A percentile compares a stretch with the other conserved stretches of the same genome.
phyloP scores from a whole-genome alignment of 164 flowering plant genomes.

The Stephania japonica region DNA sequence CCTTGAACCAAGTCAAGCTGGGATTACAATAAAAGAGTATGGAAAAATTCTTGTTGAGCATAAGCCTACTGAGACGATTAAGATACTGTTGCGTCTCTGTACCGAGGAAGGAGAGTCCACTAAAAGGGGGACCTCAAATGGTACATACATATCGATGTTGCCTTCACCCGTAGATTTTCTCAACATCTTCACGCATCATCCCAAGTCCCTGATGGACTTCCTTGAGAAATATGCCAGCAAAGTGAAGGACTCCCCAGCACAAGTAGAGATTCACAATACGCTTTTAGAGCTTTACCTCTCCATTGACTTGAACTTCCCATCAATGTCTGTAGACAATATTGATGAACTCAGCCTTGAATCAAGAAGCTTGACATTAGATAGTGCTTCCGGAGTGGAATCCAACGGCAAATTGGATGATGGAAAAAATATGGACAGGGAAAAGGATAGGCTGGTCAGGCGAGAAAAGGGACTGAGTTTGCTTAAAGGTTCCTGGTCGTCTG shows the following conservation, averaged over 20 bases:
- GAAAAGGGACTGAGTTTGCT: slow-evolving; percentile 74
- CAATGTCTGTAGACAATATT: slow-evolving; percentile 41
- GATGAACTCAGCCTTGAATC: slow-evolving; percentile 23
- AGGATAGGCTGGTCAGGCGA: slow-evolving; percentile 43
- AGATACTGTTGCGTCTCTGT: slow-evolving; percentile 83
- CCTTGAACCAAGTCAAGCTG: slow-evolving; percentile 94
- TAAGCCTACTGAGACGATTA: slow-evolving; percentile 80
- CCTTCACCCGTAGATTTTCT: slow-evolving; percentile 98
- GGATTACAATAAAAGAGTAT: slow-evolving; percentile 84
- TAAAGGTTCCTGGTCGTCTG: slow-evolving; percentile 82
- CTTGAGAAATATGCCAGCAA: slow-evolving; percentile 75
- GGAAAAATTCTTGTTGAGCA: slow-evolving; percentile 94
- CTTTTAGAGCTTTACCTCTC: slow-evolving; percentile 90
- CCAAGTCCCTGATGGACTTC: slow-evolving; percentile 83
- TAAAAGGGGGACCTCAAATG: slow-evolving; percentile 40
- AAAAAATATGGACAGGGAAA: slow-evolving; percentile 32
- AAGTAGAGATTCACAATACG: slow-evolving; percentile 89
- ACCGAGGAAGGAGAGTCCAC: slow-evolving; percentile 68
- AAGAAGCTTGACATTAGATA: slow-evolving; percentile 22
- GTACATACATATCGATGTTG: slow-evolving; percentile 57
- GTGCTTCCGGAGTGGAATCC: slow-evolving; percentile 27
- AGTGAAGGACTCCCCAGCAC: slow-evolving; percentile 92
- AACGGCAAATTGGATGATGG: slow-evolving; percentile 34
- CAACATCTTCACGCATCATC: slow-evolving; percentile 85
- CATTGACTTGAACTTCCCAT: slow-evolving; percentile 70